Evolutionary conservation across 345 rosid species (phyloP), one percentile per base, ranked within the genome.

Genomic region (Syzygium jambos): DNA sequence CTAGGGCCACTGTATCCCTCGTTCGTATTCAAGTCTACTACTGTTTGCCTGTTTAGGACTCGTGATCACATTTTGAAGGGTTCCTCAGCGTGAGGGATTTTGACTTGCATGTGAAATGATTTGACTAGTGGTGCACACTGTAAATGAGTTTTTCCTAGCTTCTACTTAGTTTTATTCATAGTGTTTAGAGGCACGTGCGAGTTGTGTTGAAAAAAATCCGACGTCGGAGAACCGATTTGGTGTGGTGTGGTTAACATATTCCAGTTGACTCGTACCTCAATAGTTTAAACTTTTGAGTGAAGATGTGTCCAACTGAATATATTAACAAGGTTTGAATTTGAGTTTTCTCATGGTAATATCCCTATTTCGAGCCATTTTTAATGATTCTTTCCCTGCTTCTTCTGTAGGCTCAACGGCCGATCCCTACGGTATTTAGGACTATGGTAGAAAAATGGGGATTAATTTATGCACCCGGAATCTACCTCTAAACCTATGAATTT

Each of bases 161-260:
- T 6, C 2, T 30, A 43, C 46, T 19, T 54, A 9, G 17, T 65
- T 8, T 3, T 2, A 17, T 21, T 68, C 23, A 56, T 4, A 13
- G 10, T 17, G 22, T 68, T 2, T 7, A 17, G 46, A 68, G 0
- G 0, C 0, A 19, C 2, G 2, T 2, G 0, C 0, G 1, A 65
- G 5, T 30, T 16, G 1, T 4, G 25, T 65, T 7, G 9, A 7
- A 54, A 54, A 19, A 54, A 54, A 43, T 7, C 46, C 6, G 46
- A 43, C 46, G 46, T 43, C 46, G 46, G 7, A 43, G 7, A 43
- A 43, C 7, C 1, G 46, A 43, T 43, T 43, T 6, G 7, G 4
- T 19, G 9, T 54, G 38, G 3, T 30, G 38, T 1, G 5, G 0
- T 68, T 68, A 68, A 30, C 9, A 16, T 68, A 65, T 30, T 29